Percentiles rank a stretch among this genome's conserved stretches.
These are phyloP conservation scores for Suillus variegatus DNA, from an alignment of 768 basidiomycete species.

Conservation along the genomic window DNA sequence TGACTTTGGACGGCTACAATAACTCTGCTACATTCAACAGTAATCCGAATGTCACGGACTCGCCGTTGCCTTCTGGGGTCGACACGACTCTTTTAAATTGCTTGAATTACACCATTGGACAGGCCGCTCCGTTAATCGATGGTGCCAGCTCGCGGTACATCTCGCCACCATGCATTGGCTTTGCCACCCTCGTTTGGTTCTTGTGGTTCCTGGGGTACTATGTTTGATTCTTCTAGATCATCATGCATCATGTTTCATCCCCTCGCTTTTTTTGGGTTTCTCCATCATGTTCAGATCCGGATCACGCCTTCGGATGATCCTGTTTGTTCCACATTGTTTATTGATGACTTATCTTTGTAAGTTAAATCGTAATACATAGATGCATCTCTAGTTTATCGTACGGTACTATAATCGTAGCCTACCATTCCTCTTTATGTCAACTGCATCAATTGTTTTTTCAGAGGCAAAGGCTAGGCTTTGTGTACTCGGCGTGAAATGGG, in stretches of 20 bases:
- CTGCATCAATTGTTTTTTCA: too few species aligned
- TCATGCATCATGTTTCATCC: not conserved
- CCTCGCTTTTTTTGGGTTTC: not conserved
- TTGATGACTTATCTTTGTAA: not conserved
- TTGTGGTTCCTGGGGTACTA: constrained; percentile 15
- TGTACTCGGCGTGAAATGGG: not conserved
- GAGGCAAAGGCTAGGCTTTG: too few species aligned
- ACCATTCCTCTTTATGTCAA: too few species aligned
- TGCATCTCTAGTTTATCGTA: not conserved
- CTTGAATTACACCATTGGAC: constrained; percentile 63
- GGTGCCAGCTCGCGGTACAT: constrained; percentile 25
- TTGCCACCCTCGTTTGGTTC: constrained; percentile 20
- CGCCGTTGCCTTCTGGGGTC: constrained; percentile 54
- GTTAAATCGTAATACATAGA: too few species aligned
- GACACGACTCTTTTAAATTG: constrained; percentile 53
- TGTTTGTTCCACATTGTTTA: not conserved
- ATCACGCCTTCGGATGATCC: not conserved
- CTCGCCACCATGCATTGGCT: constrained; percentile 5
- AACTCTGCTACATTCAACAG: constrained; percentile 51
- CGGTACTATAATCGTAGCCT: not conserved
- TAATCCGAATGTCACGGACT: constrained; percentile 41
- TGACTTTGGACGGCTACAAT: constrained; percentile 69
- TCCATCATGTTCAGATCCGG: not conserved
- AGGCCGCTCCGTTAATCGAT: constrained; percentile 56
- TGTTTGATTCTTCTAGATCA: not conserved